phyloP scores from a whole-genome alignment of 805 yeast species.

The Kluyveromyces aestuarii region DNA sequence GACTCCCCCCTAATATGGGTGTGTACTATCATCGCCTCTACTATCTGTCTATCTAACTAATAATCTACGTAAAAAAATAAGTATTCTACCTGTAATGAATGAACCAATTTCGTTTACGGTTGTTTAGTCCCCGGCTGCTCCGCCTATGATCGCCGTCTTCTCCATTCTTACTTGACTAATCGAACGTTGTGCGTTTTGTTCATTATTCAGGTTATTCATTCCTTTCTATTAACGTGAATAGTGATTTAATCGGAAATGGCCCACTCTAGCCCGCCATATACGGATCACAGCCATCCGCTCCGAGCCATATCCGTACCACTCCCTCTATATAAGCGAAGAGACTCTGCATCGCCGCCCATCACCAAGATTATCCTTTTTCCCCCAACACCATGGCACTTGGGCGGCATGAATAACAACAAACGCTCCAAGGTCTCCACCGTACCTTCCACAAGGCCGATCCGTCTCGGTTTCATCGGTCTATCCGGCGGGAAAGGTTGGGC shows the following conservation, averaged over 20 bases:
- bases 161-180: too few relatives aligned
- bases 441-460: slow-evolving; percentile 20
- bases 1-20: too few relatives aligned
- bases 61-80: too few relatives aligned
- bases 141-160: too few relatives aligned
- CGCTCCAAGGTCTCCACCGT: slow-evolving; percentile 25
- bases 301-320: neutral
- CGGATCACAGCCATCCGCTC: neutral
- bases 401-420: slow-evolving; percentile 18
- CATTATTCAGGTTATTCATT: neutral
- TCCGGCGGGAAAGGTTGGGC: slow-evolving; percentile 23
- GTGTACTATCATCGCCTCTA: neutral
- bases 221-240: neutral
- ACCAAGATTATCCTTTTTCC: neutral
- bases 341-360: neutral
- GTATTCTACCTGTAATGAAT: too few relatives aligned
- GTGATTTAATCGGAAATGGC: neutral
- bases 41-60: neutral
- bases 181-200: neutral
- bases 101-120: too few relatives aligned
- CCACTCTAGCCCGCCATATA: neutral
- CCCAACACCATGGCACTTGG: neutral
- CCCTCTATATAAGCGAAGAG: neutral
- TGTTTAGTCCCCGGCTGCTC: too few relatives aligned
- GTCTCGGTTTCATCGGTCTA: slow-evolving; percentile 24